Percentiles rank a stretch among this genome's conserved stretches.
phyloP scores from a whole-genome alignment of 176 grass and related monocot species.

The Lolium perenne region DNA sequence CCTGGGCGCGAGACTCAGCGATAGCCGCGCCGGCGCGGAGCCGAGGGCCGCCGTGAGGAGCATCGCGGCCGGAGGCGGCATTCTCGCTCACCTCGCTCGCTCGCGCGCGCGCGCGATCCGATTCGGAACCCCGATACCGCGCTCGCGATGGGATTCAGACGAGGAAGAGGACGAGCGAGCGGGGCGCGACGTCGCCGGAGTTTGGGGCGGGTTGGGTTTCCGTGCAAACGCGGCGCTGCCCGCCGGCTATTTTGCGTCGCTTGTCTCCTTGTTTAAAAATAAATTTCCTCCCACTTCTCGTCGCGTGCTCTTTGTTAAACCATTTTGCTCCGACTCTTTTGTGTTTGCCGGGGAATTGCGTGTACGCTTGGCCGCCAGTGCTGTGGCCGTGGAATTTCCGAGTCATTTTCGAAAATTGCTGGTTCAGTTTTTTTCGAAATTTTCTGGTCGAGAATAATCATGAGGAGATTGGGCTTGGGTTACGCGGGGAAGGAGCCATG shows the following conservation, averaged over 20 bases:
- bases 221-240: constrained; percentile 36
- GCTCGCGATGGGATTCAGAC: not conserved
- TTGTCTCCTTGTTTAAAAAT: not conserved
- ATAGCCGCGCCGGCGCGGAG: constrained; percentile 22
- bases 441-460: constrained; percentile 45
- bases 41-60: constrained; percentile 28
- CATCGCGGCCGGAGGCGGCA: constrained; percentile 32
- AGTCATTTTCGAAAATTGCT: not conserved
- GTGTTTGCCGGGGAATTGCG: not conserved
- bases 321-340: not conserved
- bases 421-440: not conserved
- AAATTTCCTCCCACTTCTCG: constrained; percentile 1
- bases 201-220: constrained; percentile 24
- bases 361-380: constrained; percentile 2
- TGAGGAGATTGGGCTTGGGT: constrained; percentile 33
- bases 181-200: constrained; percentile 42
- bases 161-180: not conserved
- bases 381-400: constrained; percentile 37
- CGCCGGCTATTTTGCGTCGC: constrained; percentile 13
- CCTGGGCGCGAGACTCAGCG: constrained; percentile 1
- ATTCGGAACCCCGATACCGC: not conserved
- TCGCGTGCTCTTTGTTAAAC: not conserved
- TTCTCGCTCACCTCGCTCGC: not conserved
- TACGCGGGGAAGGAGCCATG: constrained; percentile 18
- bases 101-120: not conserved